A percentile compares a stretch with the other conserved stretches of the same genome.
These are phyloP conservation scores for Fusarium cicatricum DNA, from an alignment of 2,329 filamentous ascomycete species.

Conservation along the genomic window DNA sequence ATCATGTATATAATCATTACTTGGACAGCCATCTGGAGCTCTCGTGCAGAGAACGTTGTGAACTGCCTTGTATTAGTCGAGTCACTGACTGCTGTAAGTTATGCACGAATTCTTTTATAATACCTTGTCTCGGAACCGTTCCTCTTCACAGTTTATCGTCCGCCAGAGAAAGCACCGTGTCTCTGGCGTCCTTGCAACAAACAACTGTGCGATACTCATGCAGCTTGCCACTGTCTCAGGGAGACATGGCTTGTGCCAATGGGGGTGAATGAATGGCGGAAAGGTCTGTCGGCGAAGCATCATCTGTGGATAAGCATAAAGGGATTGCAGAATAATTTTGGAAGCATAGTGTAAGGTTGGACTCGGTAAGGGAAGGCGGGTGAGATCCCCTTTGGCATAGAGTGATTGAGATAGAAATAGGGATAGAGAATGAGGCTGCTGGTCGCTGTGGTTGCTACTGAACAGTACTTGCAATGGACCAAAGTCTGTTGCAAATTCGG, in stretches of 20 bases:
- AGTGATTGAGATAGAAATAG: not conserved
- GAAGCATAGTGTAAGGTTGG: constrained; percentile 27
- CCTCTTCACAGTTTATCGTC: constrained; percentile 37
- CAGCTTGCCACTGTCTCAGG: constrained; percentile 39
- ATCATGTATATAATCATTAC: constrained; percentile 42
- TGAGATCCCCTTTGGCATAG: constrained; percentile 16
- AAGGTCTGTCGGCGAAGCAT: constrained; percentile 44
- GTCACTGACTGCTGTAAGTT: too few relatives aligned
- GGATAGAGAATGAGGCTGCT: too few relatives aligned
- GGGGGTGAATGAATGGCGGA: constrained; percentile 44
- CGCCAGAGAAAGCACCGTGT: constrained; percentile 41
- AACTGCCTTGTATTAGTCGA: constrained; percentile 5
- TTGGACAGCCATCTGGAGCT: constrained; percentile 38
- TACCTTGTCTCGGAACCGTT: constrained; percentile 32
- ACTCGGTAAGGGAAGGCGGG: constrained; percentile 15
- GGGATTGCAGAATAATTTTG: constrained; percentile 34
- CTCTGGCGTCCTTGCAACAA: constrained; percentile 34
- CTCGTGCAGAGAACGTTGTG: not conserved
- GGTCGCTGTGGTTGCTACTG: too few relatives aligned
- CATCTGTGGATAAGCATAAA: constrained; percentile 44
- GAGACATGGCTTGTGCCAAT: constrained; percentile 33
- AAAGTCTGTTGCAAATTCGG: not conserved
- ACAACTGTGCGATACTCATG: constrained; percentile 39
- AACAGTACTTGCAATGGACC: too few relatives aligned
- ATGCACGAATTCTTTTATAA: too few relatives aligned